Conservation (phyloP, 2,329 filamentous ascomycete genomes). For the Colletotrichum somersetense region DNA sequence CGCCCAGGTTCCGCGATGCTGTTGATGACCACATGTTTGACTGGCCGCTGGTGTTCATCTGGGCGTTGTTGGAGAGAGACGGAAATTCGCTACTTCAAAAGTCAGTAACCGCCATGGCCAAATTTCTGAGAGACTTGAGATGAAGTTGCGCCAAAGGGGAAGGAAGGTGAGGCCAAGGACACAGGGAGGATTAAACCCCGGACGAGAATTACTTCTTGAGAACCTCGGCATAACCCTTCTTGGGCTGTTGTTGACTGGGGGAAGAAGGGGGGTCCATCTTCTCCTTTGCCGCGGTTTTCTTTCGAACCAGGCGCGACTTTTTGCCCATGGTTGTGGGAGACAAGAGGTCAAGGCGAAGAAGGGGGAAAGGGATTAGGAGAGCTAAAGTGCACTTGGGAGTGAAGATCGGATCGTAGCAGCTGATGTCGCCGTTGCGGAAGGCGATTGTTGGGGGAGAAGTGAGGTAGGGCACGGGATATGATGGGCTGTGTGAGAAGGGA, state of each 20-base stretch:
- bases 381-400: neutral
- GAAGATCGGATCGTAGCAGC: neutral
- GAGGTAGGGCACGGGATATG: neutral
- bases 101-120: conserved; percentile 44
- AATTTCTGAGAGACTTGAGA: neutral
- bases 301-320: conserved; percentile 35
- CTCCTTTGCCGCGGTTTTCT: conserved; percentile 18
- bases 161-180: conserved; percentile 5
- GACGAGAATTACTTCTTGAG: conserved; percentile 48
- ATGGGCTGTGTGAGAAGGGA: conserved; percentile 9
- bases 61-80: conserved; percentile 72
- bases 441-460: neutral
- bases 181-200: neutral
- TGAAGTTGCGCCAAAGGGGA: neutral
- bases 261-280: conserved; percentile 21
- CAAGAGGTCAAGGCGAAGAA: neutral
- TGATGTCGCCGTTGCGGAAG: neutral
- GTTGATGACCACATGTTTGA: conserved; percentile 68
- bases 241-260: conserved; percentile 22
- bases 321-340: conserved; percentile 21
- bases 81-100: conserved; percentile 69
- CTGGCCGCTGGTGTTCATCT: conserved; percentile 62
- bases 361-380: neutral
- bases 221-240: conserved; percentile 48
- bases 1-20: conserved; percentile 60